Evolutionary conservation across 2,329 filamentous ascomycete species (phyloP), one percentile per base, ranked within the genome.

Genomic region (Lachnellula arida): DNA sequence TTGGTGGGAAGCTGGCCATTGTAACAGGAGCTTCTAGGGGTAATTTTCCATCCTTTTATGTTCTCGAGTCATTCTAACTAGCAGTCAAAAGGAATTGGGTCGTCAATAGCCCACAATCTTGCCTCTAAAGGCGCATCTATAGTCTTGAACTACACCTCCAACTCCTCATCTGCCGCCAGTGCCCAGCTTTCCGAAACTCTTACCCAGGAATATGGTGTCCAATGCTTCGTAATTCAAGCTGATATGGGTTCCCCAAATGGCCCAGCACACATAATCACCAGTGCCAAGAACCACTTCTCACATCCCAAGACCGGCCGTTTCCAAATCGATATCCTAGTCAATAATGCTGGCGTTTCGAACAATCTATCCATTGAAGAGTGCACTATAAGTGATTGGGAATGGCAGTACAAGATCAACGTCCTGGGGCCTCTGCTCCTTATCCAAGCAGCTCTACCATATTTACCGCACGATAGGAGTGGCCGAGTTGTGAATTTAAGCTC

Each of bases 321-420:
- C 69, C 82, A 86, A 66, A 80, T 96, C 67, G 89, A 95, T 73
- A 89, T 96, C 59, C 76, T 96, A 52, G 76, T 96, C 76, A 95
- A 96, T 80, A 96, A 95, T 71, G 91, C 91, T 32, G 91, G 89
- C 53, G 75, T 85, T 6, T 76, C 82, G 34, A 74, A 81, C 40
- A 93, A 94, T 73, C 81, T 86, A 63, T 70, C 75, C 25, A 74
- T 88, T 23, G 79, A 82, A 50, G 81, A 88, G 28, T 81, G 90
- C 60, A 81, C 79, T 4, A 68, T 78, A 5, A 77, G 78, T 12
- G 81, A 91, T 66, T 95, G 92, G 74, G 78, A 84, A 44, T 75
- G 79, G 63, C 84, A 87, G 55, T 95, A 90, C 75, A 81, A 81
- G 54, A 80, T 94, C 73, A 96, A 96, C 68, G 91, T 95, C 22